Base-by-base conservation (phyloP, 1,284 basidiomycete species). In the Sanghuangporus baumii region DNA sequence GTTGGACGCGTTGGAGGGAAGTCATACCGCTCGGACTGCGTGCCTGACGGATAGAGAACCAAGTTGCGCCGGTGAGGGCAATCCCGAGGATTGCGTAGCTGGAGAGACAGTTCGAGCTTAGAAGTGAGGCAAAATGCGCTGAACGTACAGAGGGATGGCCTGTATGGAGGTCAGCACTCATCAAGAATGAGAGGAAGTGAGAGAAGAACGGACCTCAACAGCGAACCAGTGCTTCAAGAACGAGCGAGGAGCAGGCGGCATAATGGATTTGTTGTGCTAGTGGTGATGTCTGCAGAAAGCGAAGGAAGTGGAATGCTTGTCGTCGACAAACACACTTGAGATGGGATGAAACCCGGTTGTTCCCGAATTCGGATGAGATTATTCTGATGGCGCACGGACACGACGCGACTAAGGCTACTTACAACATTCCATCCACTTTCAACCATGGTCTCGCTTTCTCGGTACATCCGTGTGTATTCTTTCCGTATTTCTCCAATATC, bases 191-290 rank as follows among this genome's bases (percentile, higher is more conserved):
- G 36, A 41, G 16, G 14, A 20, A 8, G 26, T 31, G 11, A 46
- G n/a, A 14, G 26, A 66, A 41, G 51, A 36, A 73, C 76, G 34
- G 66, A 89, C 90, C 87, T 92, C 89, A 69, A 92, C 78, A 76
- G 89, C 89, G 71, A 81, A 91, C 89, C 90, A 92, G 76, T 91
- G 79, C 77, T 82, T 88, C 81, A 88, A 80, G 69, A 87, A 81
- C 43, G 51, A 31, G 18, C 61, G 55, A 18, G 50, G 43, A 31
- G 46, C 31, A n/a, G 12, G 52, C 26, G 34, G 26, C 31, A 31
- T 37, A 3, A 37, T 31, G 34, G 37, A 6, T 16, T 46, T 46
- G 43, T 18, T n/a, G 12, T 14, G 26, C 9, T 8, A 36, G 58
- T 36, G 62, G 58, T 63, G 48, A 38, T 59, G 48, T 6, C n/a